Evolutionary conservation across 495 filamentous ascomycete genomes (phyloP).

Genomic region (Cercophora sp.): DNA sequence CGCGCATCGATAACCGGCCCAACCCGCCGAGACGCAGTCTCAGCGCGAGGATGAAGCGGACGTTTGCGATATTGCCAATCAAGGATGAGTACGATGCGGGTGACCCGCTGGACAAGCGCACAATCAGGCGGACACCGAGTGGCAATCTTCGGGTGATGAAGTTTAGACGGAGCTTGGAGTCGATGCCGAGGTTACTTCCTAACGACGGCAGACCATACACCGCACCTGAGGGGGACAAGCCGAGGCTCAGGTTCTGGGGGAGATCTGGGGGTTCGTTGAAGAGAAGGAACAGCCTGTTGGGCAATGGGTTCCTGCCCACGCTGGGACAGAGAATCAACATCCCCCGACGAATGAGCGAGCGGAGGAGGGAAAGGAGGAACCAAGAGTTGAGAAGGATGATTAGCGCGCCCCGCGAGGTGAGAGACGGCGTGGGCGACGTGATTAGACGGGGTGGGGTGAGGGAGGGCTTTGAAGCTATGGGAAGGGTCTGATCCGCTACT

Average conservation of each 20-base stretch:
- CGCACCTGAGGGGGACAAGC: conserved; percentile 22
- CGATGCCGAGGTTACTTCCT: conserved; percentile 21
- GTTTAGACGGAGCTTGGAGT: conserved; percentile 39
- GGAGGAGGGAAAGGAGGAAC: conserved; percentile 60
- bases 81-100: conserved; percentile 32
- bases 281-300: background rate
- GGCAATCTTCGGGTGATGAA: conserved; percentile 49
- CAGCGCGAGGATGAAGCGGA: conserved; percentile 43
- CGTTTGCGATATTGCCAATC: conserved; percentile 50
- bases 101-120: conserved; percentile 44
- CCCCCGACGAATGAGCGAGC: conserved; percentile 56
- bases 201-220: conserved; percentile 28
- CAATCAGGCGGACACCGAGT: conserved; percentile 46
- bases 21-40: conserved; percentile 46
- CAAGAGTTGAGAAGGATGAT: conserved; percentile 67
- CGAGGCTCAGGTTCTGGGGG: conserved; percentile 22
- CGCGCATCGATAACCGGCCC: conserved; percentile 42
- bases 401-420: conserved; percentile 44
- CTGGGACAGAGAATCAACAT: conserved; percentile 40
- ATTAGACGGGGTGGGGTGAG: conserved; percentile 35
- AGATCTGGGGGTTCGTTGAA: conserved; percentile 6
- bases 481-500: too few relatives aligned
- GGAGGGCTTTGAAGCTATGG: conserved; percentile 15
- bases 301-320: conserved; percentile 25
- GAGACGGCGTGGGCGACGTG: conserved; percentile 51